Base-by-base conservation (phyloP, 129 eudicot genomes). In the Pseudognaphalium luteoalbum region DNA sequence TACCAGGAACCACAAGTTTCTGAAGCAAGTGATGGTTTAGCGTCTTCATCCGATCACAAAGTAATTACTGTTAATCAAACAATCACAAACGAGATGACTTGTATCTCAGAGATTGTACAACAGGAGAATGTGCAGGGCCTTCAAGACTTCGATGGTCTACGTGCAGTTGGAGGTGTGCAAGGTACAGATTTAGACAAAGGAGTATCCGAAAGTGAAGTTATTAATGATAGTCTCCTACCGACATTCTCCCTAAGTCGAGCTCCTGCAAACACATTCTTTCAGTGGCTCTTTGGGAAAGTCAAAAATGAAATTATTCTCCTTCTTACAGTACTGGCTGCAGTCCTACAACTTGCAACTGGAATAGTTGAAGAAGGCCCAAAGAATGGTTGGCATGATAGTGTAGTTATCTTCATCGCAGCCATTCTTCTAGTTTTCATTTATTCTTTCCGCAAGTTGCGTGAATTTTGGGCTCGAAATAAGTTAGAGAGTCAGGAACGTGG, bases 361-460 rank as follows among this genome's bases (percentile, higher is more conserved):
- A 71, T 85, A 70, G 9, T 20, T 34, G 66, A 85, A 68, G 84
- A 85, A 37, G 86, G 86, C 10, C 25, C 19, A 35, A 5, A 68
- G 7, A 32, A 51, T 19, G 89, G 85, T 56, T 86, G 78, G 74
- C 3, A 68, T 33, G 84, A 82, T 66, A 85, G 83, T 20, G 82
- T 35, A 28, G 41, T 82, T 17, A 15, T 86, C 25, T 20, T 80
- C 47, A 2, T 76, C n/a, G 59, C 72, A 16, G 34, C 82, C 17
- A 1, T 73, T 35, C 33, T 86, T 11, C 63, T 74, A 33, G 74
- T 82, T 61, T 14, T 72, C 8, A 17, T 75, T 12, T 30, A 25
- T 35, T 59, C 84, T 0, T 33, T 22, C 21, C 62, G 67, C 72
- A 81, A 51, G 41, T 78, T 17, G 33, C 65, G 59, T 63, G 57